A percentile compares a stretch with the other conserved stretches of the same genome.
phyloP scores from a whole-genome alignment of 1,139 yeast species.

The Diutina neorugosa region DNA sequence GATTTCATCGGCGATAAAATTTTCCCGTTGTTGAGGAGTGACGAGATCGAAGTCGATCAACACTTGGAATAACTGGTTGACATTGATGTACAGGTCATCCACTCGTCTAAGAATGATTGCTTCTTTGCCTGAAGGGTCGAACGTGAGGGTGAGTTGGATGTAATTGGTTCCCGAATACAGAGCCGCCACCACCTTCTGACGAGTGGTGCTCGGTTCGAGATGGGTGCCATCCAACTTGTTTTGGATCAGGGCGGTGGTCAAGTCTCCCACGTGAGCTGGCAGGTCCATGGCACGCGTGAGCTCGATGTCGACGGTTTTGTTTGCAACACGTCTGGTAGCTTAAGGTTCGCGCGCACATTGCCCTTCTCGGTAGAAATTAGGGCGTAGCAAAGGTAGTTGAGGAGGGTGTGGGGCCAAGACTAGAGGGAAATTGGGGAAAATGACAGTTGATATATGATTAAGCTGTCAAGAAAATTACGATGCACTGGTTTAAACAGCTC shows the following conservation, averaged over 20 bases:
- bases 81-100: conserved; percentile 32
- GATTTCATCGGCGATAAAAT: conserved; percentile 23
- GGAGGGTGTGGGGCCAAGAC: no score
- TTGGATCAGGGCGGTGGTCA: conserved; percentile 31
- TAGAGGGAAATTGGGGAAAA: not conserved
- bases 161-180: conserved; percentile 27
- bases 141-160: conserved; percentile 21
- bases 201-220: conserved; percentile 8
- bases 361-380: not conserved
- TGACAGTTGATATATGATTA: no score
- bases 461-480: no score
- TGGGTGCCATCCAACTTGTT: conserved; percentile 27
- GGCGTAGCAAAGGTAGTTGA: not conserved
- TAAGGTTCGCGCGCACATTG: not conserved
- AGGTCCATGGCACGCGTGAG: conserved; percentile 24
- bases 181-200: conserved; percentile 16
- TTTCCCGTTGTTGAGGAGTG: conserved; percentile 15
- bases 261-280: conserved; percentile 33
- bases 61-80: conserved; percentile 26
- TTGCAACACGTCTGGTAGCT: not conserved
- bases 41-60: conserved; percentile 19
- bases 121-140: conserved; percentile 9
- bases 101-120: conserved; percentile 25
- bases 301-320: not conserved
- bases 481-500: not conserved